A percentile compares a stretch with the other conserved stretches of the same genome.
Conservation (phyloP, 2,329 filamentous ascomycete species). For the Pezicula rhizophila region DNA sequence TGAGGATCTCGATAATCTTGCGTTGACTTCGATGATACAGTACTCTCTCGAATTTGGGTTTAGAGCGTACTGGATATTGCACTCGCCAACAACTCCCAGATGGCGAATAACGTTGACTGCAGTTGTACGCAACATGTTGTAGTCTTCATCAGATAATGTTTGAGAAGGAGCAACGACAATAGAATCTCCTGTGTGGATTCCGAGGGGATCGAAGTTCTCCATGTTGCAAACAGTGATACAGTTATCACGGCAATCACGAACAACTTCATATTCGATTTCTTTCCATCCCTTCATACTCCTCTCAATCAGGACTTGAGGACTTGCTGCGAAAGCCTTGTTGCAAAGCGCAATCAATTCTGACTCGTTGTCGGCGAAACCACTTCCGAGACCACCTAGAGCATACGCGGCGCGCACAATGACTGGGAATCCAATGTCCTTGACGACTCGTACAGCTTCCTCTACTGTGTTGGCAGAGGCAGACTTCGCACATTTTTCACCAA, state of each 20-base stretch:
- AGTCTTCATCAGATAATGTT: slow-evolving; percentile 94
- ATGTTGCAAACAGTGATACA: slow-evolving; percentile 99
- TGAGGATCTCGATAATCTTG: slow-evolving; percentile 88
- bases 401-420: slow-evolving; percentile 97
- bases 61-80: slow-evolving; percentile 96
- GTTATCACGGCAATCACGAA: slow-evolving; percentile 91
- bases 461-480: slow-evolving; percentile 86
- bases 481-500: slow-evolving; percentile 96
- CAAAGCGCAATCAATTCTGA: slow-evolving; percentile 79
- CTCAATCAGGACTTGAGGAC: slow-evolving; percentile 93
- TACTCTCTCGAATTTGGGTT: slow-evolving; percentile 95
- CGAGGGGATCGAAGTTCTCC: slow-evolving; percentile 98
- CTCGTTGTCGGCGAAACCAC: slow-evolving; percentile 89
- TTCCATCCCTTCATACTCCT: slow-evolving; percentile 99
- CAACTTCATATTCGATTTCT: slow-evolving; percentile 98
- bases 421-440: slow-evolving; percentile 88
- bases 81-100: slow-evolving; percentile 94
- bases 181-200: slow-evolving; percentile 96
- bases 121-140: slow-evolving; percentile 97
- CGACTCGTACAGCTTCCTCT: slow-evolving; percentile 81
- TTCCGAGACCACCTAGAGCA: slow-evolving; percentile 88
- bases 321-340: slow-evolving; percentile 90
- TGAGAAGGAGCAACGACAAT: slow-evolving; percentile 97
- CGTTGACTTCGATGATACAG: slow-evolving; percentile 99
- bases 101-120: slow-evolving; percentile 97